Evolutionary conservation across 768 basidiomycete species (phyloP).

Genomic region (Pholiota microspora): DNA sequence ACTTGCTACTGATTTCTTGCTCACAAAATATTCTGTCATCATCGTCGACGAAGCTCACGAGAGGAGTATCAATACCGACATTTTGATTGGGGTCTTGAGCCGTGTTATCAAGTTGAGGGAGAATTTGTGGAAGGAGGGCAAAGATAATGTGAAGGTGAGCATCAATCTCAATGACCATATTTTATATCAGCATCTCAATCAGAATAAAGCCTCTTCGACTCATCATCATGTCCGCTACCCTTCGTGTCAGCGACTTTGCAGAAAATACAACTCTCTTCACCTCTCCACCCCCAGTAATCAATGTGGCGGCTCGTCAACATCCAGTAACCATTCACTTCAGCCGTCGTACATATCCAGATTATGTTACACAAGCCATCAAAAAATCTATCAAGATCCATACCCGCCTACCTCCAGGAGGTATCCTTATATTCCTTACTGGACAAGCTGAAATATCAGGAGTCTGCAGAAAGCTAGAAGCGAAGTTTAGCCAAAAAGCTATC

Average conservation of each 20-base stretch:
- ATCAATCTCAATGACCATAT: not conserved
- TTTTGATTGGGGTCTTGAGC: slow-evolving; percentile 94
- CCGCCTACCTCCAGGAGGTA: slow-evolving; percentile 87
- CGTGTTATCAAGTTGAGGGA: slow-evolving; percentile 89
- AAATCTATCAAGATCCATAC: slow-evolving; percentile 93
- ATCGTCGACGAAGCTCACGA: slow-evolving; percentile 99
- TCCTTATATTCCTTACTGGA: slow-evolving; percentile 92
- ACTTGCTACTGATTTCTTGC: slow-evolving; percentile 87
- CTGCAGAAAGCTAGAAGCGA: slow-evolving; percentile 76
- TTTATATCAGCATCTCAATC: slow-evolving; percentile 2
- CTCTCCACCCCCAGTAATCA: slow-evolving; percentile 86
- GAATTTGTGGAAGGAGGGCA: slow-evolving; percentile 80
- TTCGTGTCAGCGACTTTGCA: slow-evolving; percentile 90
- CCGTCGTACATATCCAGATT: slow-evolving; percentile 81
- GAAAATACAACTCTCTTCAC: slow-evolving; percentile 82
- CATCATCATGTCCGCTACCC: slow-evolving; percentile 98
- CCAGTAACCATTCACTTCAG: slow-evolving; percentile 95
- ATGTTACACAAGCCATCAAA: slow-evolving; percentile 85
- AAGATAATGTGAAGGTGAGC: slow-evolving; percentile 66
- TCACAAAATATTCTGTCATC: slow-evolving; percentile 91
- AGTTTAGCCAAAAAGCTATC: slow-evolving; percentile 68
- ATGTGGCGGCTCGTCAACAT: slow-evolving; percentile 87
- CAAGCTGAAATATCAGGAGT: slow-evolving; percentile 92
- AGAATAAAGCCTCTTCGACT: slow-evolving; percentile 73
- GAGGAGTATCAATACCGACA: slow-evolving; percentile 96